Percentiles rank a stretch among this genome's conserved stretches.
Conservation (phyloP, 2,329 filamentous ascomycete genomes). For the Alternaria novae-zelandiae region DNA sequence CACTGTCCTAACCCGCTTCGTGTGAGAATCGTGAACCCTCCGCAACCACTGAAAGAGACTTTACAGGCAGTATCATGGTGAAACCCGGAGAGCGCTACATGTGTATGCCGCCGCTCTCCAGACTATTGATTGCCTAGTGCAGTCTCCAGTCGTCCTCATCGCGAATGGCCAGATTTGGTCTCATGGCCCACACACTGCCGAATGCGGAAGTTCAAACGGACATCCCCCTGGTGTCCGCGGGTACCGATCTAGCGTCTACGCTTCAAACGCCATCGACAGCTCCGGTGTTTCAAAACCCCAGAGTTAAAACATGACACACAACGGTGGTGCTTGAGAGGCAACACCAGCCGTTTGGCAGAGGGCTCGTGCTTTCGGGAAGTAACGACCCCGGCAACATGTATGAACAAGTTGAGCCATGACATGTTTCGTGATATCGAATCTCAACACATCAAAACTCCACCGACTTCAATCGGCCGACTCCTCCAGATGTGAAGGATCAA, state of each 20-base stretch:
- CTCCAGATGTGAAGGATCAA: not conserved
- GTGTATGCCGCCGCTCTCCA: not conserved
- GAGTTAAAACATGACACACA: constrained; percentile 13
- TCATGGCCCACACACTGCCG: not conserved
- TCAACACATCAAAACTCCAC: not conserved
- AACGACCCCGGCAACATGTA: constrained; percentile 3
- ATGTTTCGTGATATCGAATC: constrained; percentile 15
- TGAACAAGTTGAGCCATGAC: constrained; percentile 10
- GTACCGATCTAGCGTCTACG: not conserved
- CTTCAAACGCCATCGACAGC: constrained; percentile 9
- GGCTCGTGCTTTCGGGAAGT: not conserved
- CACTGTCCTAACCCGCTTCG: not conserved
- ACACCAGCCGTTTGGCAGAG: constrained; percentile 3
- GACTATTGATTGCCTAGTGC: constrained; percentile 10
- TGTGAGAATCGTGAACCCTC: not conserved
- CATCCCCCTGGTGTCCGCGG: not conserved
- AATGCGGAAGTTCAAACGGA: constrained; percentile 3
- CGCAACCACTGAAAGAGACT: not conserved
- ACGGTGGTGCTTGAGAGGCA: constrained; percentile 7
- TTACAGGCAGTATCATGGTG: constrained; percentile 1
- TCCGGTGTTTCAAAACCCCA: constrained; percentile 14
- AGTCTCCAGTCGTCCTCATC: not conserved
- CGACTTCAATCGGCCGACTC: not conserved
- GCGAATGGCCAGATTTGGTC: constrained; percentile 3
- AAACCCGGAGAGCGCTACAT: constrained; percentile 8